Evolutionary conservation across 805 yeast genomes (phyloP), one percentile per base, ranked within the genome.

Genomic region (Barnettozyma botsteinii): DNA sequence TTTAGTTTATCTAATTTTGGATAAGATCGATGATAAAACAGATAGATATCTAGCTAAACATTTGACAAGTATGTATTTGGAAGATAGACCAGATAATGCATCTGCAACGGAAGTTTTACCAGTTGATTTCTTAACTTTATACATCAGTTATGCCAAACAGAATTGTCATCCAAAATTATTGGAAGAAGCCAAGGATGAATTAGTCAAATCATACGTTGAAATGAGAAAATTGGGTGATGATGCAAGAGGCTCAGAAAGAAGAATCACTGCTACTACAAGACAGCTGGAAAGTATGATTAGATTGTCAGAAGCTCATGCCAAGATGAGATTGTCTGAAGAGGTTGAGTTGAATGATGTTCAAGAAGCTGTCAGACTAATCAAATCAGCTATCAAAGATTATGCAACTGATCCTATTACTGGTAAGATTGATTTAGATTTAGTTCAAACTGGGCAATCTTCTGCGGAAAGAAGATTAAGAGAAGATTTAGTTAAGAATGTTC

Each of bases 341-440:
- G 99, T 93, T 5, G 82, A 80, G 40, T 68, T 84, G 20, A 71
- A 70, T 22, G 99, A 93, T 61, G 98, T 93, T 6, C 71, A 73
- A 45, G 99, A 93, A 60, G 95, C 98, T 0, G 97, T 89, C 3
- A 75, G 99, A 50, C 70, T 93, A 50, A 93, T 91, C 58, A 80
- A 84, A 52, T 77, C 95, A 4, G 99, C 99, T 12, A 85, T 93
- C 49, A 93, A 93, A 60, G 98, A 93, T 49, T 93, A 93, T 60
- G 99, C 99, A 13, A 93, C 96, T 3, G 99, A 93, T 65, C 98
- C 98, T 19, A 69, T 81, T 26, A 91, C 98, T 0, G 99, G 99
- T 23, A 77, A 93, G 54, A 93, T 93, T 50, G 98, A 93, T 59
- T 88, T 93, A 96, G 96, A 88, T 60, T 70, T 93, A 59, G 89